These are phyloP conservation scores for Cryphonectria carpinicola DNA, from an alignment of 2,329 filamentous ascomycete species.

Conservation along the genomic window DNA sequence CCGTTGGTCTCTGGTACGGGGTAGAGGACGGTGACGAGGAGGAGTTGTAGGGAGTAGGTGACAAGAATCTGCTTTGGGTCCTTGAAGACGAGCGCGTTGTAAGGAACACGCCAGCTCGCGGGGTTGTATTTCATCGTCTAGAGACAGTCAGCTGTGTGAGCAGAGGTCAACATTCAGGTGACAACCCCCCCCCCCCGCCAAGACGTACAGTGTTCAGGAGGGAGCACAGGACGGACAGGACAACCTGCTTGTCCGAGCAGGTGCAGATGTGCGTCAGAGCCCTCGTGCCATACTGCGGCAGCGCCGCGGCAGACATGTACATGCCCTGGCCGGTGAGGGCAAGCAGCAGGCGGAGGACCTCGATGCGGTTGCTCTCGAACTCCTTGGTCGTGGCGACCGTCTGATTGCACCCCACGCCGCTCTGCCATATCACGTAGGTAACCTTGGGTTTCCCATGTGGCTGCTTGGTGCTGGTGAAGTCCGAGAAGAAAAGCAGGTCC, in stretches of 20 bases:
- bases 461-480: slow-evolving; percentile 80
- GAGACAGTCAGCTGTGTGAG: slow-evolving; percentile 23
- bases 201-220: slow-evolving; percentile 80
- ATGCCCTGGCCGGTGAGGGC: slow-evolving; percentile 89
- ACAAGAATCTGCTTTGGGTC: slow-evolving; percentile 89
- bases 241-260: slow-evolving; percentile 86
- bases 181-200: too few species aligned
- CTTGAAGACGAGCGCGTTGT: slow-evolving; percentile 89
- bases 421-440: slow-evolving; percentile 96
- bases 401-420: slow-evolving; percentile 92
- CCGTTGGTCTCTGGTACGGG: slow-evolving; percentile 78
- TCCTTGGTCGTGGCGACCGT: slow-evolving; percentile 87
- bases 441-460: slow-evolving; percentile 77
- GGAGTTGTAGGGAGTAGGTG: slow-evolving; percentile 86
- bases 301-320: slow-evolving; percentile 80
- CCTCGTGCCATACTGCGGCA: slow-evolving; percentile 82
- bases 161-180: not conserved
- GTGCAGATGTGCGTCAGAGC: slow-evolving; percentile 88
- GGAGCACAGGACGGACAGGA: slow-evolving; percentile 88
- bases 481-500: slow-evolving; percentile 88
- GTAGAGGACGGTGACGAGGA: slow-evolving; percentile 85
- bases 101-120: slow-evolving; percentile 89
- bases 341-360: slow-evolving; percentile 83
- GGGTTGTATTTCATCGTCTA: slow-evolving; percentile 95
- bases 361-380: slow-evolving; percentile 88